Percentiles rank a stretch among this genome's conserved stretches.
Evolutionary conservation across 345 rosid genomes (phyloP).

Genomic region (Citropsis articulata): DNA sequence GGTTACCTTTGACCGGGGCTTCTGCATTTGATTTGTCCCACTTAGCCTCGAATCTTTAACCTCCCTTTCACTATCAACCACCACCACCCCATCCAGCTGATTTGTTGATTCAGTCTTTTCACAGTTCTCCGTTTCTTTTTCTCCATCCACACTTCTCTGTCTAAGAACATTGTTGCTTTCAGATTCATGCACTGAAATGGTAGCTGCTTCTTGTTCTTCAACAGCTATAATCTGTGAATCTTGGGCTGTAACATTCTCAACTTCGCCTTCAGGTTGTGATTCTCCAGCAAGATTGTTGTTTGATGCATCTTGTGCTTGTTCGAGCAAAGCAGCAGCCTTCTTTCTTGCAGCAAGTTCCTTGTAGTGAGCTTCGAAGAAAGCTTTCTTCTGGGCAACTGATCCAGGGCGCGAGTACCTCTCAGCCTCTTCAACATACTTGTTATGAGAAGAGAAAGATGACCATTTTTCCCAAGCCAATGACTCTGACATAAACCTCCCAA

Average conservation of each 20-base stretch:
- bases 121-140: constrained; percentile 32
- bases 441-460: constrained; percentile 73
- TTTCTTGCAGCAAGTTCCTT: constrained; percentile 75
- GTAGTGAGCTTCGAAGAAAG: constrained; percentile 87
- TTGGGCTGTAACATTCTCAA: constrained; percentile 8
- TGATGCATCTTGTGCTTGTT: constrained; percentile 40
- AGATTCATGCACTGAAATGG: constrained; percentile 10
- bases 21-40: constrained; percentile 34
- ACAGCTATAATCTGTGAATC: constrained; percentile 6
- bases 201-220: background rate
- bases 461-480: constrained; percentile 91
- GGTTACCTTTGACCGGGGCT: constrained; percentile 48
- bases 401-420: constrained; percentile 76
- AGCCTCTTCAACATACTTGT: constrained; percentile 75
- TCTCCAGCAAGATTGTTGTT: constrained; percentile 11
- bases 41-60: constrained; percentile 26
- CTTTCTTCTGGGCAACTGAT: constrained; percentile 85
- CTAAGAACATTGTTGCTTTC: constrained; percentile 23
- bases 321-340: constrained; percentile 71
- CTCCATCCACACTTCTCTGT: constrained; percentile 19
- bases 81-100: constrained; percentile 2
- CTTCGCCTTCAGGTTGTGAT: constrained; percentile 16
- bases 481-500: constrained; percentile 87
- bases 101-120: constrained; percentile 15
- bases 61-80: constrained; percentile 9